A percentile compares a stretch with the other conserved stretches of the same genome.
Conservation (phyloP, 2,329 filamentous ascomycete species). For the Zarea fungicola region DNA sequence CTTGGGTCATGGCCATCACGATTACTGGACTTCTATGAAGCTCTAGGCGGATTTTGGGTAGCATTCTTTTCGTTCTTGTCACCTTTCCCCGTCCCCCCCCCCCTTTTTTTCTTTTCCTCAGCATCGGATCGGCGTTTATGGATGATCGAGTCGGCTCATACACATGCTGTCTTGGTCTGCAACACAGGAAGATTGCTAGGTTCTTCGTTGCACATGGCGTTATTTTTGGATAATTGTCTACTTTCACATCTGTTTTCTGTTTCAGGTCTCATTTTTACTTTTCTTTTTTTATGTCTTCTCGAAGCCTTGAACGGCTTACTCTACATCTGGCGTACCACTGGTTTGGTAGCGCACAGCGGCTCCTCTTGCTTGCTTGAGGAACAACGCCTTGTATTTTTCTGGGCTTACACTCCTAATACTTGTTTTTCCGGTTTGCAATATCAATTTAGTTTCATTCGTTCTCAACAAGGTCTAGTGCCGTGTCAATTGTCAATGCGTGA, state of each 20-base stretch:
- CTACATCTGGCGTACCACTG: neutral
- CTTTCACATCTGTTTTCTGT: neutral
- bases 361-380: neutral
- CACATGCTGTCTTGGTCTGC: slow-evolving; percentile 1
- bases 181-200: neutral
- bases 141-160: neutral
- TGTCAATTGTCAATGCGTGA: no score
- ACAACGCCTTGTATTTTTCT: neutral
- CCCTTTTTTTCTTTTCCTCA: neutral
- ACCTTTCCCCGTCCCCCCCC: no score
- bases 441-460: neutral
- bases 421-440: neutral
- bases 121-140: slow-evolving; percentile 7
- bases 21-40: slow-evolving; percentile 3
- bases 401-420: neutral
- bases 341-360: neutral
- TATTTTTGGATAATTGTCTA: no score
- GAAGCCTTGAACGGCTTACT: neutral
- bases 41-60: neutral
- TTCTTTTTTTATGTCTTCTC: neutral
- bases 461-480: no score
- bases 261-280: neutral
- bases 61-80: neutral
- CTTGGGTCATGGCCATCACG: no score
- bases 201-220: no score